Percentiles rank a stretch among this genome's conserved stretches.
These are phyloP conservation scores for Stemphylium beticola DNA, from an alignment of 2,329 filamentous ascomycete species.

Conservation along the genomic window DNA sequence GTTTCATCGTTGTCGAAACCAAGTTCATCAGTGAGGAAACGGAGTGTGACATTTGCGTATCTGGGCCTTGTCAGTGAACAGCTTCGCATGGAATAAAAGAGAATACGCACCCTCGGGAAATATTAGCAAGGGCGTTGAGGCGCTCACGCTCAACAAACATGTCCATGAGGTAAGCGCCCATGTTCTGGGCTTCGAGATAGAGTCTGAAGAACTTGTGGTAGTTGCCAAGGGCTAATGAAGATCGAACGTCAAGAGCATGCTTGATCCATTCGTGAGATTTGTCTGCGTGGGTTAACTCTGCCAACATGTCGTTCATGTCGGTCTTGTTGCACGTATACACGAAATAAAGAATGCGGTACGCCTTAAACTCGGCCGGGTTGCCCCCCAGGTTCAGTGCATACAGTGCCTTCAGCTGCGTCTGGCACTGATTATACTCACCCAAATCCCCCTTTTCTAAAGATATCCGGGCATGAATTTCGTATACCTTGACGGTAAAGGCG, in stretches of 20 bases:
- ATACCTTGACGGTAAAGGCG: constrained; percentile 93
- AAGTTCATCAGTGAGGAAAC: constrained; percentile 94
- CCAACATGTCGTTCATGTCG: constrained; percentile 96
- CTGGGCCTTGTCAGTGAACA: constrained; percentile 64
- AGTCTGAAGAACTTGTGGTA: constrained; percentile 98
- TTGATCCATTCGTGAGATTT: constrained; percentile 83
- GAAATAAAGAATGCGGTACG: constrained; percentile 99
- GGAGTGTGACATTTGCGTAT: constrained; percentile 88
- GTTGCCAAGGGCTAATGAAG: constrained; percentile 89
- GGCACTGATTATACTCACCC: constrained; percentile 99
- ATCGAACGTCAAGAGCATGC: constrained; percentile 90
- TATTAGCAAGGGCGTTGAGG: constrained; percentile 84
- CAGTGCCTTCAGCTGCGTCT: constrained; percentile 92
- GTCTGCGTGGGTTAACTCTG: constrained; percentile 98
- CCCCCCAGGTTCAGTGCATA: constrained; percentile 88
- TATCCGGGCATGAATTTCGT: constrained; percentile 97
- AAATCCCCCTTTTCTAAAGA: constrained; percentile 97
- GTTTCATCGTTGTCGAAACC: constrained; percentile 93
- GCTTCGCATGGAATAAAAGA: too few species aligned
- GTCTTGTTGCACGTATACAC: constrained; percentile 98
- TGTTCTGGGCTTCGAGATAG: constrained; percentile 91
- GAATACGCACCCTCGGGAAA: constrained; percentile 89
- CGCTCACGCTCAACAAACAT: constrained; percentile 97
- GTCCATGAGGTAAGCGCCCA: constrained; percentile 98
- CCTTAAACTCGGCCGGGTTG: constrained; percentile 94